Conservation (phyloP, 305 asterid genomes). For the Fraxinus sp. region DNA sequence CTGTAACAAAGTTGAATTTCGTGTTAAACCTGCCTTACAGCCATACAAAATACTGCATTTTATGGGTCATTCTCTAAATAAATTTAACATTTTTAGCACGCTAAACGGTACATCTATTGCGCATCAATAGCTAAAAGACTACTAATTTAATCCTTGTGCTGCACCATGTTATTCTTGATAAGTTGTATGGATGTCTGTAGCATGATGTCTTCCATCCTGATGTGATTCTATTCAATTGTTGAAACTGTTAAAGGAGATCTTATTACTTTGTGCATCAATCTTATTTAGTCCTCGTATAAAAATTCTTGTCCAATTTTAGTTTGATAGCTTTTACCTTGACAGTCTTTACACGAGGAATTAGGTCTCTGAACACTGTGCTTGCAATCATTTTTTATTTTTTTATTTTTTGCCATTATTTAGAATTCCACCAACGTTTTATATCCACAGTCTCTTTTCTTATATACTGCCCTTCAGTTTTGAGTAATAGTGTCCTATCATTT, state of each 20-base stretch:
- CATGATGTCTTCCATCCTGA: not conserved
- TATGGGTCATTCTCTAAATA: not conserved
- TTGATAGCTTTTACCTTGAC: not conserved
- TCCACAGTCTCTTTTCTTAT: not conserved
- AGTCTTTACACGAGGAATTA: not conserved
- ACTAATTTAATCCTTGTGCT: not conserved
- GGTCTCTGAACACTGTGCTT: not conserved
- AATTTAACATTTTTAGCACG: not conserved
- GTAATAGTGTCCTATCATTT: not conserved
- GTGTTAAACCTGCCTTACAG: slow-evolving; percentile 17
- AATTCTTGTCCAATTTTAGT: not conserved
- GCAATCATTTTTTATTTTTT: not conserved
- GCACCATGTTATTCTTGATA: not conserved
- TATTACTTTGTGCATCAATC: not conserved
- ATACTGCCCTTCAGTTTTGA: not conserved
- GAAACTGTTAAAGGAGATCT: not conserved
- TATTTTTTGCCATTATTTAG: not conserved
- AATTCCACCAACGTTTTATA: not conserved
- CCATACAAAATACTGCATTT: slow-evolving; percentile 7
- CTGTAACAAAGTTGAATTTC: slow-evolving; percentile 20
- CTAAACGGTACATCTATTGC: not conserved
- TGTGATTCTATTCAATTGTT: not conserved
- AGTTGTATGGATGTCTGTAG: not conserved
- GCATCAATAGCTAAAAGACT: slow-evolving; percentile 2
- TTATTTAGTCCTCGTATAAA: not conserved